Evolutionary conservation across 2,329 filamentous ascomycete genomes (phyloP).

Genomic region (Scedosporium minutisporum): DNA sequence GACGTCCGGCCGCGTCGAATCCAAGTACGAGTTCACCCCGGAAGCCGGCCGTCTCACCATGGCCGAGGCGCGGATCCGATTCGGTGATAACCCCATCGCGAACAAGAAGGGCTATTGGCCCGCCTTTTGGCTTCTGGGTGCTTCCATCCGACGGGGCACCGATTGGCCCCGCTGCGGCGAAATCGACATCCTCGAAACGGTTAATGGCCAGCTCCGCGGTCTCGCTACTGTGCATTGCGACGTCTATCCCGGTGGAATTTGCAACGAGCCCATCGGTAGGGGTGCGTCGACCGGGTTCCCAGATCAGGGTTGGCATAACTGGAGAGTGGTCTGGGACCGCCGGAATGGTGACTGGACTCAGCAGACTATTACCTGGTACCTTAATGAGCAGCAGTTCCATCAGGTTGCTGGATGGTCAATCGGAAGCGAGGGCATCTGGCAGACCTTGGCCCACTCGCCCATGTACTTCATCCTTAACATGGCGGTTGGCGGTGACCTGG

Average conservation of each 20-base stretch:
- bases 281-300: constrained; percentile 24
- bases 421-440: constrained; percentile 37
- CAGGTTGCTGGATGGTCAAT: constrained; percentile 34
- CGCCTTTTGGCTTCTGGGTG: constrained; percentile 48
- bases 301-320: constrained; percentile 35
- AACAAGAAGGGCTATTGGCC: constrained; percentile 48
- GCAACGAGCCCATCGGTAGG: constrained; percentile 39
- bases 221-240: constrained; percentile 46
- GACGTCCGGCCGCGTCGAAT: constrained; percentile 47
- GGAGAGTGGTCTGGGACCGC: constrained; percentile 40
- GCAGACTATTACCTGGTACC: constrained; percentile 42
- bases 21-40: constrained; percentile 36
- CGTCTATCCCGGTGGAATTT: constrained; percentile 31
- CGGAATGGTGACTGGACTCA: constrained; percentile 31
- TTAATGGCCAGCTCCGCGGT: constrained; percentile 37
- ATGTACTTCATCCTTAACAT: constrained; percentile 45
- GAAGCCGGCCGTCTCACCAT: constrained; percentile 32
- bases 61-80: constrained; percentile 35
- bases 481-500: constrained; percentile 44
- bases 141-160: constrained; percentile 35
- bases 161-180: constrained; percentile 45
- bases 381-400: constrained; percentile 34
- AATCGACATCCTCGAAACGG: constrained; percentile 47
- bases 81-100: constrained; percentile 30
- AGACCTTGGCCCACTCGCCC: constrained; percentile 36